These are phyloP conservation scores for Alternaria sp. DNA, from an alignment of 2,329 filamentous ascomycete species.

Conservation along the genomic window DNA sequence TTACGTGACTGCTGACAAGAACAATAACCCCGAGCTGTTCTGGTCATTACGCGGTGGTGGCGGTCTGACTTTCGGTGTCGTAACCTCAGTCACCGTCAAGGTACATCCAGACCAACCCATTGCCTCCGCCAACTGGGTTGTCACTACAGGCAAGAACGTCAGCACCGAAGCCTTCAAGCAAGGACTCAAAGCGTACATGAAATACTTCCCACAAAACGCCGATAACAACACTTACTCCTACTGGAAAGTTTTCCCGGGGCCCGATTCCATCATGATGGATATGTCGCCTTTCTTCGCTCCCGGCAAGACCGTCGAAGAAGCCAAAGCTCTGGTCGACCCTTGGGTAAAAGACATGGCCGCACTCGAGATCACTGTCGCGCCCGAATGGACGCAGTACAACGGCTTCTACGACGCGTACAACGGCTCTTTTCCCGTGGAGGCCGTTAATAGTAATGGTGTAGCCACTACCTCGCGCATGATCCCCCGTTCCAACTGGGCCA, in stretches of 20 bases:
- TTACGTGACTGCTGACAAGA: conserved; percentile 29
- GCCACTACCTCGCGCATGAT: not conserved
- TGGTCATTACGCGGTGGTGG: not conserved
- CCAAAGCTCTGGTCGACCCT: not conserved
- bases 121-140: not conserved
- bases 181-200: not conserved
- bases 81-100: not conserved
- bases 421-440: not conserved
- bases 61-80: not conserved
- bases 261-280: not conserved
- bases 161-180: not conserved
- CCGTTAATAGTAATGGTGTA: not conserved
- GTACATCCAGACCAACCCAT: not conserved
- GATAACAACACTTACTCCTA: not conserved
- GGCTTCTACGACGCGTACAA: not conserved
- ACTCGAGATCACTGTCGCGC: not conserved
- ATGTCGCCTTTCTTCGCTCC: not conserved
- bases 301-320: not conserved
- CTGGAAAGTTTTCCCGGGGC: not conserved
- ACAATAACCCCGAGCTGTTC: conserved; percentile 12
- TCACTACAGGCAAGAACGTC: not conserved
- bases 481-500: not conserved
- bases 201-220: not conserved
- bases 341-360: not conserved
- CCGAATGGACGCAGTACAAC: not conserved